A percentile compares a stretch with the other conserved stretches of the same genome.
These are phyloP conservation scores for Conoideocrella luteorostrata DNA, from an alignment of 2,329 filamentous ascomycete species.

Conservation along the genomic window DNA sequence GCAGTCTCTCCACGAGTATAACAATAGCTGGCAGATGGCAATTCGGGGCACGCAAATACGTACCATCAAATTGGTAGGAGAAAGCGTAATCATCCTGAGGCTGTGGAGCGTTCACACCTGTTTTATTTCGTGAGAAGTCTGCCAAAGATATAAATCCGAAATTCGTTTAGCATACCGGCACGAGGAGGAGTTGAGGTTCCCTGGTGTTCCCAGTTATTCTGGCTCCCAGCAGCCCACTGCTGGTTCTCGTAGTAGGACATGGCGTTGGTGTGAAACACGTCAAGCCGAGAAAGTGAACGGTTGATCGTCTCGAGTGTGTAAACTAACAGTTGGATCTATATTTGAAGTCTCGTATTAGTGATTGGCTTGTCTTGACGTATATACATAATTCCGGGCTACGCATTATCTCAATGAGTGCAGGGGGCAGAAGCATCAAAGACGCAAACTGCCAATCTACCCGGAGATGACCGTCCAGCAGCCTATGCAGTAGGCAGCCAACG, in stretches of 20 bases:
- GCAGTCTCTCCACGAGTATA: too few relatives aligned
- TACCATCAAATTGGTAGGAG: constrained; percentile 84
- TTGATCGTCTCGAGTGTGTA: not conserved
- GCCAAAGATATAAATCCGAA: not conserved
- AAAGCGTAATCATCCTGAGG: constrained; percentile 76
- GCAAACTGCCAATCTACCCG: too few relatives aligned
- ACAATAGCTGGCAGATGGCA: too few relatives aligned
- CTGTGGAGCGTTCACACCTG: constrained; percentile 69
- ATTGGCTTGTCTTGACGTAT: too few relatives aligned
- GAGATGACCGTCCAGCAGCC: too few relatives aligned
- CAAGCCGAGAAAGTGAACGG: not conserved
- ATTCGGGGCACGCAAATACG: constrained; percentile 31
- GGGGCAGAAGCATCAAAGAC: too few relatives aligned
- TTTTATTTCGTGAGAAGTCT: constrained; percentile 11
- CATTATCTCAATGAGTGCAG: too few relatives aligned
- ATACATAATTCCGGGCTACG: too few relatives aligned
- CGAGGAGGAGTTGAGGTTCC: constrained; percentile 34
- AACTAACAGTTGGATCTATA: not conserved
- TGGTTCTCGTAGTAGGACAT: constrained; percentile 43
- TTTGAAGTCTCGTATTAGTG: not conserved
- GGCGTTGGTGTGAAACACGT: constrained; percentile 5
- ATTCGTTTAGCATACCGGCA: constrained; percentile 26
- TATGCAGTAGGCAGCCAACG: too few relatives aligned
- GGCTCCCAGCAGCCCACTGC: constrained; percentile 30
- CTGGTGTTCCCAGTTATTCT: constrained; percentile 42